Evolutionary conservation across 176 grass and related monocot species (phyloP).

Genomic region (Elymus sibiricus): DNA sequence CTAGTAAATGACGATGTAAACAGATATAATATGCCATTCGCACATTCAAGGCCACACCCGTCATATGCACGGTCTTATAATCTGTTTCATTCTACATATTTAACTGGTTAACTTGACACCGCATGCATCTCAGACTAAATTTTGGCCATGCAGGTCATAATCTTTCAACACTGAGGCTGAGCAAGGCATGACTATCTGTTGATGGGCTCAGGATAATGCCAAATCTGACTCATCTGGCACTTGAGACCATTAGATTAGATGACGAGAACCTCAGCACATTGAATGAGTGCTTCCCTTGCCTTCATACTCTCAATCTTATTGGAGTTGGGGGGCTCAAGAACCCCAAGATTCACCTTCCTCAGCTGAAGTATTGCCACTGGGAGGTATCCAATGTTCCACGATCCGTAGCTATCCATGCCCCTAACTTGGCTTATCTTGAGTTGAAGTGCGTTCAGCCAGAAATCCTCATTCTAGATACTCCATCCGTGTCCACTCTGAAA

Average conservation of each 20-base stretch:
- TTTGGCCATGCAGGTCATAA: conserved; percentile 42
- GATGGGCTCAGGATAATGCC: conserved; percentile 60
- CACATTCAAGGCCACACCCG: not conserved
- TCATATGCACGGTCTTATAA: not conserved
- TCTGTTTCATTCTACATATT: not conserved
- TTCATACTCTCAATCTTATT: conserved; percentile 65
- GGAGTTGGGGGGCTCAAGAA: conserved; percentile 65
- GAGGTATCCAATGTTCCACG: conserved; percentile 59
- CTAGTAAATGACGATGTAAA: not conserved
- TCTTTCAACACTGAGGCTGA: conserved; percentile 54
- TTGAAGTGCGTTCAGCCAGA: conserved; percentile 63
- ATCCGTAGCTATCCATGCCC: conserved; percentile 45
- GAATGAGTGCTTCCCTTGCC: conserved; percentile 79
- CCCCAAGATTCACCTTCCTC: conserved; percentile 57
- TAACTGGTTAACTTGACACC: not conserved
- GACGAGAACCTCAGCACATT: conserved; percentile 64
- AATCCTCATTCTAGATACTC: conserved; percentile 51
- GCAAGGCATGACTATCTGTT: conserved; percentile 79
- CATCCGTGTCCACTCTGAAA: conserved; percentile 47
- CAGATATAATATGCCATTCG: not conserved
- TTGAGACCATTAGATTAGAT: conserved; percentile 71
- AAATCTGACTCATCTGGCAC: conserved; percentile 48
- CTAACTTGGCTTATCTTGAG: conserved; percentile 58
- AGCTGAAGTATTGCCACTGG: conserved; percentile 56
- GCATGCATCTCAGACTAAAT: not conserved